Percentiles rank a stretch among this genome's conserved stretches.
Evolutionary conservation across 495 filamentous ascomycete genomes (phyloP).

Genomic region (Apiosordaria backusii): DNA sequence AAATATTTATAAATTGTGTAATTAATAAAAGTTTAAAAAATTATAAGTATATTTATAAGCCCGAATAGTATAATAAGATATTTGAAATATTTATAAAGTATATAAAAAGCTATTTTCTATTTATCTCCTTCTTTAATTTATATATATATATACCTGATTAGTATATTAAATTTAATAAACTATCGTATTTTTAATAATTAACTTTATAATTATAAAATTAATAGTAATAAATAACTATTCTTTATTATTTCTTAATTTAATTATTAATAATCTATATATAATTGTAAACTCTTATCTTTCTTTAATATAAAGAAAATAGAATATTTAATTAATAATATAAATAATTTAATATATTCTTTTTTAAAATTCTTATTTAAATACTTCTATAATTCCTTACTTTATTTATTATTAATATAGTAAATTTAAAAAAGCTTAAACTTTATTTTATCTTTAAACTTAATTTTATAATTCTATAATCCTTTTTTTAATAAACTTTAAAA

Average conservation of each 20-base stretch:
- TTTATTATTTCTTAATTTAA: neutral
- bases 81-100: neutral
- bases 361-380: constrained; percentile 1
- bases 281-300: too few species aligned
- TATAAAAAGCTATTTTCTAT: neutral
- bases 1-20: neutral
- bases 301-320: too few species aligned
- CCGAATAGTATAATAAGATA: too few species aligned
- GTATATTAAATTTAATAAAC: constrained; percentile 1
- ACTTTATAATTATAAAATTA: neutral
- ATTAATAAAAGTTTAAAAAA: neutral
- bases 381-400: too few species aligned
- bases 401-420: too few species aligned
- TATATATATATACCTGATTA: neutral
- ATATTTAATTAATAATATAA: too few species aligned
- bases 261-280: neutral
- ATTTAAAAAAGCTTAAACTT: too few species aligned
- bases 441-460: too few species aligned
- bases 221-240: neutral
- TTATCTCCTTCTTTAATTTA: neutral
- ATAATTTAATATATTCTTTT: neutral
- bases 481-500: neutral
- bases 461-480: constrained; percentile 11
- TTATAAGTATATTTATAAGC: neutral
- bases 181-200: neutral